Evolutionary conservation across 805 yeast species (phyloP).

Genomic region (Blastobotrys attinorum): DNA sequence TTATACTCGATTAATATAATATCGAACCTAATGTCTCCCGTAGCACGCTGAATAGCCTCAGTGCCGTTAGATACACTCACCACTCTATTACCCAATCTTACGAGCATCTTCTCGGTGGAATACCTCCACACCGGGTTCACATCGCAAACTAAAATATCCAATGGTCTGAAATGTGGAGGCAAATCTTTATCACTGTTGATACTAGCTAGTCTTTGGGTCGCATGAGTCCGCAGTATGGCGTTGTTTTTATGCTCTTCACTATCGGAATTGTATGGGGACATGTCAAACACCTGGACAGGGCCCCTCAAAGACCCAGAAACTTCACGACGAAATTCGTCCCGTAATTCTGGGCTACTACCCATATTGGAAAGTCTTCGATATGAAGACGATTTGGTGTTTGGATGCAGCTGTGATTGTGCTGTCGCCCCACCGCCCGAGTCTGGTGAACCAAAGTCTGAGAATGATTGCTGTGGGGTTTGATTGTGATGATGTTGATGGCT

Average conservation of each 20-base stretch:
- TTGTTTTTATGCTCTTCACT: slow-evolving; percentile 48
- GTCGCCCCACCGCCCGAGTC: not conserved
- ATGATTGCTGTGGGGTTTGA: too few species aligned
- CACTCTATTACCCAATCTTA: slow-evolving; percentile 68
- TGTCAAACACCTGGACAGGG: slow-evolving; percentile 20
- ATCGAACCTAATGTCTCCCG: slow-evolving; percentile 80
- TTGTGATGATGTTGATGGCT: too few species aligned
- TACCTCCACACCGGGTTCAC: slow-evolving; percentile 78
- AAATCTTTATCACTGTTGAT: slow-evolving; percentile 5
- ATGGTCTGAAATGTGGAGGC: slow-evolving; percentile 20
- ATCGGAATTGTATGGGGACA: slow-evolving; percentile 50
- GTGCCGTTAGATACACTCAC: slow-evolving; percentile 72
- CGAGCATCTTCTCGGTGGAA: slow-evolving; percentile 55
- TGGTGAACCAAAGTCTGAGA: not conserved
- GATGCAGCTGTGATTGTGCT: not conserved
- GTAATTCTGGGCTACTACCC: slow-evolving; percentile 19
- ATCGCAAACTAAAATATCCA: slow-evolving; percentile 77
- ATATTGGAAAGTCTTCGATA: slow-evolving; percentile 15
- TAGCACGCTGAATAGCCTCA: slow-evolving; percentile 71
- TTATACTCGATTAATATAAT: slow-evolving; percentile 69
- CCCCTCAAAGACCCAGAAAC: slow-evolving; percentile 5
- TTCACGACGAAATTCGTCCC: slow-evolving; percentile 17
- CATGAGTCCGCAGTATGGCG: slow-evolving; percentile 37
- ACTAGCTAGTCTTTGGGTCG: slow-evolving; percentile 32
- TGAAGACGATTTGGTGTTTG: slow-evolving; percentile 1